Evolutionary conservation across 176 grass and related monocot species (phyloP).

Genomic region (Themeda triandra): DNA sequence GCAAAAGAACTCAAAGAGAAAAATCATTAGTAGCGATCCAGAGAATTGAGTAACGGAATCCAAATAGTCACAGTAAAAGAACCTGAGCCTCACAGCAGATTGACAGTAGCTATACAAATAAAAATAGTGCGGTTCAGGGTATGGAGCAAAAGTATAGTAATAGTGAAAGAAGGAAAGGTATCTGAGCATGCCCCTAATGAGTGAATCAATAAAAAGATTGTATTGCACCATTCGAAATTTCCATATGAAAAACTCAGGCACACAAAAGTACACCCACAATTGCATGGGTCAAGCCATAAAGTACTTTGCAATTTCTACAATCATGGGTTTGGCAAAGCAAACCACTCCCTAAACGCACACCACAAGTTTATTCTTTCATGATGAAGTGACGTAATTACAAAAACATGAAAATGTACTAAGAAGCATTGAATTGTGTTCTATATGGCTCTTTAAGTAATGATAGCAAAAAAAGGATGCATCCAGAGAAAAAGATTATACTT

Average conservation of each 20-base stretch:
- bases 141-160: not conserved
- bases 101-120: not conserved
- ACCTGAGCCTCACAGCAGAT: not conserved
- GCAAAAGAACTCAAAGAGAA: conserved; percentile 14
- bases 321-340: not conserved
- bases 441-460: not conserved
- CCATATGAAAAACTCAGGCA: not conserved
- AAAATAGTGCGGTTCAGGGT: not conserved
- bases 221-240: not conserved
- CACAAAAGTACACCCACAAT: not conserved
- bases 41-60: not conserved
- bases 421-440: not conserved
- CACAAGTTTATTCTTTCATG: not conserved
- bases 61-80: too few species aligned
- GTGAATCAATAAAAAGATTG: not conserved
- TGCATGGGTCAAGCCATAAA: not conserved
- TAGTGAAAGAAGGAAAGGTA: not conserved
- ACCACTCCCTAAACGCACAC: not conserved
- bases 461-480: too few species aligned
- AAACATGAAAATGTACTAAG: not conserved
- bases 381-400: not conserved
- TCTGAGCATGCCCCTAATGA: not conserved
- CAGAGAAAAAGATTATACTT: not conserved
- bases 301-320: not conserved
- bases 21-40: not conserved